Evolutionary conservation across 179 eudicot species (phyloP).

Genomic region (Sideroxylon spinosum): DNA sequence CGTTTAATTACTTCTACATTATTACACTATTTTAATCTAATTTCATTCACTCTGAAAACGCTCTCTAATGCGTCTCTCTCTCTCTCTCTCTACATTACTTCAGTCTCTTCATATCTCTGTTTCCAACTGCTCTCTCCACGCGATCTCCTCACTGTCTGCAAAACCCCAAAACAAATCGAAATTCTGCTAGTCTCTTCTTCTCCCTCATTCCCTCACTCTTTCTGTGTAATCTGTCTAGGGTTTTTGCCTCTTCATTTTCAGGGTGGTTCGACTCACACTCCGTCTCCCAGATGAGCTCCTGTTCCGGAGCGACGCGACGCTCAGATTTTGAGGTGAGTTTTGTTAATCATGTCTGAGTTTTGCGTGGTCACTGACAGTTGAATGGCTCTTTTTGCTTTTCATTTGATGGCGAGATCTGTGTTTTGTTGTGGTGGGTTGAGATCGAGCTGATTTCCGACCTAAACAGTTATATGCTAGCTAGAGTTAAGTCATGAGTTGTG

Average conservation of each 20-base stretch:
- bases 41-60: neutral
- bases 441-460: slow-evolving; percentile 18
- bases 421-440: slow-evolving; percentile 10
- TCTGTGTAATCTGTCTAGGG: slow-evolving; percentile 26
- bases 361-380: neutral
- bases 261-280: slow-evolving; percentile 13
- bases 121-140: slow-evolving; percentile 12
- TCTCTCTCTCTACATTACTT: slow-evolving; percentile 16
- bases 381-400: neutral
- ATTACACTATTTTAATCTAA: too few relatives aligned
- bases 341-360: slow-evolving; percentile 12
- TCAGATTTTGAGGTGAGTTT: slow-evolving; percentile 33
- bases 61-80: neutral
- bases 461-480: neutral
- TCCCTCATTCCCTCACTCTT: neutral
- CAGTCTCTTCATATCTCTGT: slow-evolving; percentile 3
- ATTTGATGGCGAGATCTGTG: slow-evolving; percentile 22
- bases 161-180: neutral
- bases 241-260: slow-evolving; percentile 19
- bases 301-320: slow-evolving; percentile 17
- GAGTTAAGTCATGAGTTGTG: neutral
- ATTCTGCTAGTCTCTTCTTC: slow-evolving; percentile 9
- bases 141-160: slow-evolving; percentile 13
- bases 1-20: too few relatives aligned
- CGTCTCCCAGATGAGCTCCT: slow-evolving; percentile 15